Conservation (phyloP, 1,139 yeast genomes). For the Yamadazyma buinensis region DNA sequence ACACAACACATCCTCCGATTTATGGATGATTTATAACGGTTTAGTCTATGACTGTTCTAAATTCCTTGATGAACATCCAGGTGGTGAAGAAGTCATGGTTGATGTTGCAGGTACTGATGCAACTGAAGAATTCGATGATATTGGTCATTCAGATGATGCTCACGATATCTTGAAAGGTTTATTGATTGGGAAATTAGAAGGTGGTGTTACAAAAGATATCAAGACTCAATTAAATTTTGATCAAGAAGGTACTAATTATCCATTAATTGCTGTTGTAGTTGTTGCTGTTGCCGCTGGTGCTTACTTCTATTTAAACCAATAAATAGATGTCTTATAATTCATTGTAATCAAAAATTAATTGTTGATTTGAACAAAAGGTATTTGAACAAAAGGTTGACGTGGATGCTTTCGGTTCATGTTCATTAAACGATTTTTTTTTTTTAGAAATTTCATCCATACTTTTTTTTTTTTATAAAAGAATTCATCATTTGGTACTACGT, state of each 20-base stretch:
- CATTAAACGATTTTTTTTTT: no score
- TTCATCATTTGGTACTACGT: no score
- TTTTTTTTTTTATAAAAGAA: no score
- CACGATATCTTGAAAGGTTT: conserved; percentile 67
- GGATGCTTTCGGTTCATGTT: no score
- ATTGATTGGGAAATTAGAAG: conserved; percentile 60
- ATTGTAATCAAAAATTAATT: no score
- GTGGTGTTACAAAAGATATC: conserved; percentile 35
- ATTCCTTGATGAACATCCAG: conserved; percentile 90
- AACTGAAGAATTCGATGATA: conserved; percentile 91
- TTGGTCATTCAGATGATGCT: conserved; percentile 98
- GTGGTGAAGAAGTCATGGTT: conserved; percentile 94
- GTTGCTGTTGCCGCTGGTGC: conserved; percentile 56
- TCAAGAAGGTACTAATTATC: conserved; percentile 22
- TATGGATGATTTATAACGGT: conserved; percentile 89
- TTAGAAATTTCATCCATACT: no score
- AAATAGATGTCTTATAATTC: no score
- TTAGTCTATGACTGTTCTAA: conserved; percentile 83
- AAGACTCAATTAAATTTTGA: conserved; percentile 22
- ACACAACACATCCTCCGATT: conserved; percentile 75
- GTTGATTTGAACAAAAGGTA: no score
- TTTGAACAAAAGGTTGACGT: no score
- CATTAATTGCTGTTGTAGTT: conserved; percentile 45
- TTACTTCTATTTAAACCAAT: conserved; percentile 28
- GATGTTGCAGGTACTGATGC: conserved; percentile 94